A percentile compares a stretch with the other conserved stretches of the same genome.
These are phyloP conservation scores for Termitomyces eurrhizus DNA, from an alignment of 768 basidiomycete species.

Conservation along the genomic window DNA sequence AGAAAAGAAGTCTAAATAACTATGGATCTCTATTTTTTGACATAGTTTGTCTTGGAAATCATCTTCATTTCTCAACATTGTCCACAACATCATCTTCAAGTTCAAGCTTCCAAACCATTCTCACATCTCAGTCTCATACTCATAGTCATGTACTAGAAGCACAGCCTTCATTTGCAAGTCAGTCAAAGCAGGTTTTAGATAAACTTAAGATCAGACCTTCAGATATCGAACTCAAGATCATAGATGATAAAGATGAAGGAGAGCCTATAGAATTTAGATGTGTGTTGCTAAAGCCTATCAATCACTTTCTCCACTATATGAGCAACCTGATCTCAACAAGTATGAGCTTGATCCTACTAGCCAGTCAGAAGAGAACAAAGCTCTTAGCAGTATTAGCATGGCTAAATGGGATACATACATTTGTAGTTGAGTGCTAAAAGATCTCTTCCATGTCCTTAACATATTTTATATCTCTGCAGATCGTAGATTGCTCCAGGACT, in stretches of 20 bases:
- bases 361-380: not conserved
- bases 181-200: too few species aligned
- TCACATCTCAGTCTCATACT: not conserved
- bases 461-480: conserved; percentile 20
- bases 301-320: not conserved
- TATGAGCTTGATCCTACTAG: not conserved
- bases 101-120: not conserved
- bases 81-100: not conserved
- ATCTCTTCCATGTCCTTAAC: conserved; percentile 24
- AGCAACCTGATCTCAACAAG: not conserved
- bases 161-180: not conserved
- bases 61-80: not conserved
- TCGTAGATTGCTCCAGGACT: conserved; percentile 21
- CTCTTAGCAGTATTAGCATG: not conserved
- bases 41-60: not conserved
- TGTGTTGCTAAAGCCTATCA: not conserved
- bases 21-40: not conserved
- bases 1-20: not conserved
- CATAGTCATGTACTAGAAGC: not conserved
- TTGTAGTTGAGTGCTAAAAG: conserved; percentile 16
- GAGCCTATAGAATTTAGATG: not conserved
- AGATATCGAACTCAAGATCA: too few species aligned
- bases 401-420: not conserved
- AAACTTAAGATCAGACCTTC: too few species aligned
- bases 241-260: not conserved